Evolutionary conservation across 257 asterid genomes (phyloP).

Genomic region (Solanum pennellii): DNA sequence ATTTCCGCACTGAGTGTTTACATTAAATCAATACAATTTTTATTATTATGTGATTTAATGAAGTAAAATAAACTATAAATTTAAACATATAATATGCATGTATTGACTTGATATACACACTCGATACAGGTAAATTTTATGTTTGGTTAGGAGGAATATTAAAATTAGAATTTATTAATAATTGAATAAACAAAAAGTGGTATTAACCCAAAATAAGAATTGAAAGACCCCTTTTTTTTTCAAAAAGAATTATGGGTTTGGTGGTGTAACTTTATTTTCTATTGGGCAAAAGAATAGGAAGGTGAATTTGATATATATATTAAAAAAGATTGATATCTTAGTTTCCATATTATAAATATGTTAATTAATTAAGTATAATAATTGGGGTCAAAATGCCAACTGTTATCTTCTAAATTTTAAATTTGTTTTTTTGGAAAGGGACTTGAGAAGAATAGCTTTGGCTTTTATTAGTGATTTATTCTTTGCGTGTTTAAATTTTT

Average conservation of each 20-base stretch:
- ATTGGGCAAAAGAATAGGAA: background rate
- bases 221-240: background rate
- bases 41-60: no score
- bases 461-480: background rate
- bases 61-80: no score
- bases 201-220: background rate
- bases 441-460: background rate
- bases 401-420: background rate
- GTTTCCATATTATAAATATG: background rate
- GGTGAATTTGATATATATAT: background rate
- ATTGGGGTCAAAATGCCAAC: background rate
- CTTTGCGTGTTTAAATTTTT: background rate
- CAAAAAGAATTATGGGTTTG: background rate
- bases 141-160: no score
- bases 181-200: background rate
- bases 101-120: no score
- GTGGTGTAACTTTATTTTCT: background rate
- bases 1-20: rapidly evolving
- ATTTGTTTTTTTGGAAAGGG: background rate
- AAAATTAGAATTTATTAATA: background rate
- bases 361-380: background rate
- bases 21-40: no score
- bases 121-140: no score
- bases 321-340: background rate
- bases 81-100: no score